Evolutionary conservation across 208 protist genomes (phyloP), one percentile per base, ranked within the genome.

Genomic region (Trypanosoma platydactyli): DNA sequence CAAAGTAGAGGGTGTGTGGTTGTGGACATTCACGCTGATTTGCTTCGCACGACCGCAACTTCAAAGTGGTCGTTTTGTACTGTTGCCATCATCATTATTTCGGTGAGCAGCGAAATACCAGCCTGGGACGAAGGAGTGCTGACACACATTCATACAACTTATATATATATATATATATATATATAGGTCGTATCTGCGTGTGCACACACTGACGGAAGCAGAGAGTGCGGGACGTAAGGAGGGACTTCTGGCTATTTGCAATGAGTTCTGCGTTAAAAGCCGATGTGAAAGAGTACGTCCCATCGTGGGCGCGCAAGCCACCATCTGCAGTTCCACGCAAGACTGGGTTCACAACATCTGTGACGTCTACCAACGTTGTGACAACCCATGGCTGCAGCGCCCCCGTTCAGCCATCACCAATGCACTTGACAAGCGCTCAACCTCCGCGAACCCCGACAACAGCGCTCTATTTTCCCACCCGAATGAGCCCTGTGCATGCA

Each of bases 401-500:
- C 15, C n/a, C 45, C 11, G 27, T 41, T 35, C 30, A 74, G n/a
- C 46, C 68, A 5, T 71, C 69, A 1, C 61, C 58, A 11, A 68
- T 75, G 22, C 73, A 68, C 16, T 46, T 64, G 0, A 44, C 55
- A 24, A 61, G 46, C 6, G 64, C 71, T 0, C 58, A 77, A 42
- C 46, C 62, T 15, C 29, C 45, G 60, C 63, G 64, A 38, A 83
- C 70, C 50, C 72, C 81, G 18, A 60, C 66, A 24, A 68, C 78
- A 4, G 48, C 74, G 22, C 75, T 81, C 41, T 79, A 73, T 16
- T 42, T 86, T 50, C 89, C 89, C 9, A 82, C 76, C 4, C 84
- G 89, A 49, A 84, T 92, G 73, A 90, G 81, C 71, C 86, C 89
- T 16, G 60, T 76, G 24, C 58, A 66, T 29, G 50, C 65, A 68